These are phyloP conservation scores for Selenicereus undatus DNA, from an alignment of 148 eudicot genomes.

Conservation along the genomic window DNA sequence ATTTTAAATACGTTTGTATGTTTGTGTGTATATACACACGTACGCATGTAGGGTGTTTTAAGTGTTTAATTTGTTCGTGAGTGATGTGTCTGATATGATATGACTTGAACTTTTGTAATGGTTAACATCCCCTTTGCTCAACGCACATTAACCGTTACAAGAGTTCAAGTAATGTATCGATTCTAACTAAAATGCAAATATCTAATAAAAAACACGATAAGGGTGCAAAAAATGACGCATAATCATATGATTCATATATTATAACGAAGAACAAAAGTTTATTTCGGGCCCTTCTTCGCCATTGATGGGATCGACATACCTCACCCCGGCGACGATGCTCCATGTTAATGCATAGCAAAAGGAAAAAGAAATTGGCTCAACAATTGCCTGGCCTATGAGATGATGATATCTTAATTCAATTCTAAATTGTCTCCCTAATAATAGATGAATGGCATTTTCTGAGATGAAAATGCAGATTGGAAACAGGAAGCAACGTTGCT, in stretches of 20 bases:
- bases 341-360: neutral
- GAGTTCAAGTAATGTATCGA: neutral
- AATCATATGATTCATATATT: no score
- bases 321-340: neutral
- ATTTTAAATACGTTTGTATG: neutral
- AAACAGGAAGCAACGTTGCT: neutral
- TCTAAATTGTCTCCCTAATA: neutral
- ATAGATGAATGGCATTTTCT: neutral
- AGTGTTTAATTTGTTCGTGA: slow-evolving; percentile 1
- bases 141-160: slow-evolving; percentile 34
- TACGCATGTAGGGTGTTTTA: neutral
- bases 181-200: neutral
- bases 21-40: neutral
- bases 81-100: neutral
- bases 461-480: neutral
- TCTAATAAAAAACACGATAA: neutral
- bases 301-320: neutral
- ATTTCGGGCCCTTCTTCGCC: neutral
- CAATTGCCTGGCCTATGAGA: neutral
- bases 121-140: slow-evolving; percentile 40
- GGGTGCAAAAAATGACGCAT: neutral
- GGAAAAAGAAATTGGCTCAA: neutral
- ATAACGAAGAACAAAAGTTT: neutral
- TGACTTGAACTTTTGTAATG: slow-evolving; percentile 21
- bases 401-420: neutral